Percentiles rank a stretch among this genome's conserved stretches.
These are phyloP conservation scores for Fusarium temperatum DNA, from an alignment of 2,329 filamentous ascomycete genomes.

Conservation along the genomic window DNA sequence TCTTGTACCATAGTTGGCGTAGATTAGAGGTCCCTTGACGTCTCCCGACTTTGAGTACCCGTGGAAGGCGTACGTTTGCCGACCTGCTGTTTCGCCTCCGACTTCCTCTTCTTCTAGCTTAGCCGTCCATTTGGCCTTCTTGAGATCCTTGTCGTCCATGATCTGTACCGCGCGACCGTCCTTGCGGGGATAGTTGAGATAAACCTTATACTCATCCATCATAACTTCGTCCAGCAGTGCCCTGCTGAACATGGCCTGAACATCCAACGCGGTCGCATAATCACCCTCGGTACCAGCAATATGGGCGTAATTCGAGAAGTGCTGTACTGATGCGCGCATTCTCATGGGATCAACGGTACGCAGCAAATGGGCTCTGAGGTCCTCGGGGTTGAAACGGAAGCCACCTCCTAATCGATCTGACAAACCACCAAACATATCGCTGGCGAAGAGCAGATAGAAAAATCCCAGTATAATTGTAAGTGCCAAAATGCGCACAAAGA, in stretches of 20 bases:
- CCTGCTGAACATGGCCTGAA: constrained; percentile 78
- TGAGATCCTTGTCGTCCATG: constrained; percentile 68
- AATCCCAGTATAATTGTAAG: constrained; percentile 79
- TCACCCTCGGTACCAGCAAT: constrained; percentile 95
- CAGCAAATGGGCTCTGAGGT: constrained; percentile 79
- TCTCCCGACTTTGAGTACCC: constrained; percentile 88
- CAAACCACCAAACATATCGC: constrained; percentile 79
- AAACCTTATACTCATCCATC: constrained; percentile 84
- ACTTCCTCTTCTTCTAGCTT: constrained; percentile 81
- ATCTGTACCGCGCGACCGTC: constrained; percentile 85
- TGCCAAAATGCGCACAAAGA: constrained; percentile 78
- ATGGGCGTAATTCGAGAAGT: constrained; percentile 86
- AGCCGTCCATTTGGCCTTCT: constrained; percentile 76
- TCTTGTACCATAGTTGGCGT: constrained; percentile 89
- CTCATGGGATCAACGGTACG: constrained; percentile 73
- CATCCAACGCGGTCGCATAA: constrained; percentile 84
- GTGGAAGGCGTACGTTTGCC: constrained; percentile 84
- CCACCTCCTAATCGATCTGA: constrained; percentile 70
- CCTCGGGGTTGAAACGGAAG: constrained; percentile 82
- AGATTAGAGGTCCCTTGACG: constrained; percentile 85
- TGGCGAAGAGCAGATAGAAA: constrained; percentile 86
- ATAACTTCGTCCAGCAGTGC: constrained; percentile 79
- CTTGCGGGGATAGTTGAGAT: constrained; percentile 87
- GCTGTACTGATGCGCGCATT: constrained; percentile 77
- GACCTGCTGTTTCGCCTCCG: constrained; percentile 68